Conservation (phyloP, 305 asterid species). For the Andrographis paniculata region DNA sequence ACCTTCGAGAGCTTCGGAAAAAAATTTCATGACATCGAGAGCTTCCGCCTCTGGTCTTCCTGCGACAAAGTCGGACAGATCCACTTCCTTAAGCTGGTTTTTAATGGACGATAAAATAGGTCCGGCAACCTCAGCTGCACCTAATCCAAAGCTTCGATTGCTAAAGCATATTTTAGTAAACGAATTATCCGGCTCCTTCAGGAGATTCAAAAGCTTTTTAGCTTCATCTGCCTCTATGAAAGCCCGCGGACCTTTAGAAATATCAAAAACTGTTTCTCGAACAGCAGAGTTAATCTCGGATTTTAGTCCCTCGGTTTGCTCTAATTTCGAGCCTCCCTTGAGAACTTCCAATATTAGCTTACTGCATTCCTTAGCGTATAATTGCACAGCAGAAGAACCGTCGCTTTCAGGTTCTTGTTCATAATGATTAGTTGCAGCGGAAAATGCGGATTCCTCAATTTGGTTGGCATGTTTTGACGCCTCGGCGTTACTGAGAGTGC, state of each 20-base stretch:
- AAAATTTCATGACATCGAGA: slow-evolving; percentile 60
- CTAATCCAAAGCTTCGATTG: slow-evolving; percentile 56
- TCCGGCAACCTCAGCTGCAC: slow-evolving; percentile 51
- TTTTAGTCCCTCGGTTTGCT: slow-evolving; percentile 21
- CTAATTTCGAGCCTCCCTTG: slow-evolving; percentile 26
- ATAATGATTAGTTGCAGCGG: slow-evolving; percentile 36
- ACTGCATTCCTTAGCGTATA: slow-evolving; percentile 63
- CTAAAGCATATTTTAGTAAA: slow-evolving; percentile 52
- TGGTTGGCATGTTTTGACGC: slow-evolving; percentile 38
- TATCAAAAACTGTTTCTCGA: slow-evolving; percentile 34
- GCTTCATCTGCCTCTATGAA: slow-evolving; percentile 59
- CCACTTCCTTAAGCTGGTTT: slow-evolving; percentile 53
- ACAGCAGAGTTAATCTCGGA: slow-evolving; percentile 20
- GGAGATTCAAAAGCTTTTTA: slow-evolving; percentile 37
- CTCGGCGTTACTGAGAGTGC: slow-evolving; percentile 36
- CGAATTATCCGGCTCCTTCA: slow-evolving; percentile 44
- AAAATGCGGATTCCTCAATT: slow-evolving; percentile 50
- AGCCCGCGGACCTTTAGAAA: slow-evolving; percentile 51
- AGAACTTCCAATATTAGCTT: slow-evolving; percentile 51
- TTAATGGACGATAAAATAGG: slow-evolving; percentile 45
- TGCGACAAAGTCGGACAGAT: slow-evolving; percentile 66
- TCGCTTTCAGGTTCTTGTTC: slow-evolving; percentile 67
- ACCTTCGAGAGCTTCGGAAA: slow-evolving; percentile 58
- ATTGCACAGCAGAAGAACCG: slow-evolving; percentile 69
- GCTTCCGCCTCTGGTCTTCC: slow-evolving; percentile 65